Percentiles rank a stretch among this genome's conserved stretches.
phyloP scores from a whole-genome alignment of 2,329 filamentous ascomycete species.

The Aspergillus sp. region DNA sequence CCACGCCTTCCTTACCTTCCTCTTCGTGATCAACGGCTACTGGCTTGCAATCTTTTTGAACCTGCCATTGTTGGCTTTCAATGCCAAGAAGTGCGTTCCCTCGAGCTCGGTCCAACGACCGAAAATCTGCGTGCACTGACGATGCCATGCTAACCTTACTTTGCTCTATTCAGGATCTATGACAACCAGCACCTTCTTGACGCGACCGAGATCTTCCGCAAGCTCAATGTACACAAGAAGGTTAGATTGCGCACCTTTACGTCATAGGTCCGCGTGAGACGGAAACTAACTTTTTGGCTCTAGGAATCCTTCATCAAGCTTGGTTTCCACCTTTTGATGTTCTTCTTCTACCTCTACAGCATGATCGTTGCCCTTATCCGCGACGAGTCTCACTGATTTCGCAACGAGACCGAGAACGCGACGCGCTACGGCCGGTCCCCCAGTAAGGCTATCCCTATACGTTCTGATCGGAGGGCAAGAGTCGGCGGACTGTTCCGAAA shows the following conservation, averaged over 20 bases:
- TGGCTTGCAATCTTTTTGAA: conserved; percentile 93
- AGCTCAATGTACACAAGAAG: conserved; percentile 99
- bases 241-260: conserved; percentile 47
- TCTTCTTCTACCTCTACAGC: conserved; percentile 99
- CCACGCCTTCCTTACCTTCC: conserved; percentile 89
- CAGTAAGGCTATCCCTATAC: conserved; percentile 8
- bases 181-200: conserved; percentile 97
- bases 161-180: conserved; percentile 66
- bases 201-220: conserved; percentile 98
- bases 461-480: background rate
- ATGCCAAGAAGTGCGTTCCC: conserved; percentile 87
- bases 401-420: conserved; percentile 36
- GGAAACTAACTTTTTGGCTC: conserved; percentile 10
- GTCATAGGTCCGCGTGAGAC: background rate
- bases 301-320: conserved; percentile 99
- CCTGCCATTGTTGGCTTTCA: conserved; percentile 86
- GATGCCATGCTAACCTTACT: conserved; percentile 21
- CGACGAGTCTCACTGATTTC: conserved; percentile 79
- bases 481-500: background rate
- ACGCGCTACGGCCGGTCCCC: conserved; percentile 38
- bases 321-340: conserved; percentile 98
- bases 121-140: background rate
- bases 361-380: conserved; percentile 97
- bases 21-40: conserved; percentile 98
- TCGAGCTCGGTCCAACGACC: background rate